Base-by-base conservation (phyloP, 1,284 basidiomycete species). In the Apiotrichum mycotoxinovorans region DNA sequence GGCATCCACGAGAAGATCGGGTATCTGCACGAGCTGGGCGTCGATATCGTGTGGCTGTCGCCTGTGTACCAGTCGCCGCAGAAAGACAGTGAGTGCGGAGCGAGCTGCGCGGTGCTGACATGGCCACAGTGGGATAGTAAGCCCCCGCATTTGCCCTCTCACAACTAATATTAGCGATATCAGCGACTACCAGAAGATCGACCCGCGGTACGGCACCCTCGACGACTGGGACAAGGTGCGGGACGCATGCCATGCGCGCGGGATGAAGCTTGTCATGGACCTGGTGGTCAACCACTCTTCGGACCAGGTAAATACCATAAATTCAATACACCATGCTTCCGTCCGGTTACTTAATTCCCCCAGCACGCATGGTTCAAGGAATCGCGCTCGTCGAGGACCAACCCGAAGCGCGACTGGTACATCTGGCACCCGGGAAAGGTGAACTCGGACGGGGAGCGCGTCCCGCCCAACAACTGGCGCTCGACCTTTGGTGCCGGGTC, bases 401-500 rank as follows among this genome's bases (percentile, higher is more conserved):
- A 68, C 64, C 69, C 76, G 11, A 80, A 80, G 65, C 64, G 77
- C 12, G 76, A 81, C 64, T 81, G 74, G 74, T 80, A 79, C 66
- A 78, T 74, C 66, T 79, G 79, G 78, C 67, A 71, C 26, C 56
- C 64, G n/a, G 65, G 71, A 30, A 77, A 70, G 53, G 62, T 64
- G 53, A 69, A 74, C 40, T 69, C 65, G 10, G 57, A 70, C n/a
- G 72, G 74, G 10, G 60, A 70, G 47, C 52, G 68, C 15, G 50
- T 65, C 2, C 71, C 71, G 2, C 80, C 80, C 17, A 79, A 78
- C 67, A 81, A 81, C 70, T 82, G 80, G 80, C 62, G 67, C 7
- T 70, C 69, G 18, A 67, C 63, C 47, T 81, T 80, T 55, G 78
- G 76, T 40, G 68, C 65, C n/a, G 71, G 69, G 10, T 61, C 68